Evolutionary conservation across 257 asterid genomes (phyloP).

Genomic region (Apocynum venetum): DNA sequence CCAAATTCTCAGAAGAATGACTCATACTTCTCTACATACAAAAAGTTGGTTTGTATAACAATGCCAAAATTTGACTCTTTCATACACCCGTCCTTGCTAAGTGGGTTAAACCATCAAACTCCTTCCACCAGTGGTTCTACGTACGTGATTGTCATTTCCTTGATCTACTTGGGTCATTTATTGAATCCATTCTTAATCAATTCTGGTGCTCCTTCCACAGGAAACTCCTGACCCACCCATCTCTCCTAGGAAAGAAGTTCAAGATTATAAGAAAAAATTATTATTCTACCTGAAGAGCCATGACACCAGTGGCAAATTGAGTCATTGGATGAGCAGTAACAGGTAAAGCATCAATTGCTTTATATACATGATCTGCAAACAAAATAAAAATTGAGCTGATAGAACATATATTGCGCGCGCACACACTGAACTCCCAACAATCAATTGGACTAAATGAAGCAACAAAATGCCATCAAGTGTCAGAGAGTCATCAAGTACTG

Average conservation of each 20-base stretch:
- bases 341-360: slow-evolving; percentile 76
- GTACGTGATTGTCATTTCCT: too few species aligned
- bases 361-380: slow-evolving; percentile 75
- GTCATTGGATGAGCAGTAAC: slow-evolving; percentile 90
- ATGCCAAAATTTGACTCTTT: neutral
- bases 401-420: neutral
- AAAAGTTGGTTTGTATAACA: neutral
- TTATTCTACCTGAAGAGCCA: slow-evolving; percentile 85
- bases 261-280: neutral
- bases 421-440: neutral
- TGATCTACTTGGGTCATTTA: too few species aligned
- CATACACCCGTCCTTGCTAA: neutral
- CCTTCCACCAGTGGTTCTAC: too few species aligned
- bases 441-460: neutral
- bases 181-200: too few species aligned
- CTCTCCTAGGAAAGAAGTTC: neutral
- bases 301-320: slow-evolving; percentile 91
- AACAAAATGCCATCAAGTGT: neutral
- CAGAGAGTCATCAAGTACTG: neutral
- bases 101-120: neutral
- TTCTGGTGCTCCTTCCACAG: too few species aligned
- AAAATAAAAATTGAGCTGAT: neutral
- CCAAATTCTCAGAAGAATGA: neutral
- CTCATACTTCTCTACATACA: neutral
- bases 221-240: too few species aligned